phyloP scores from a whole-genome alignment of 371 early-diverging fungal species.

The Mucor circinelloides region DNA sequence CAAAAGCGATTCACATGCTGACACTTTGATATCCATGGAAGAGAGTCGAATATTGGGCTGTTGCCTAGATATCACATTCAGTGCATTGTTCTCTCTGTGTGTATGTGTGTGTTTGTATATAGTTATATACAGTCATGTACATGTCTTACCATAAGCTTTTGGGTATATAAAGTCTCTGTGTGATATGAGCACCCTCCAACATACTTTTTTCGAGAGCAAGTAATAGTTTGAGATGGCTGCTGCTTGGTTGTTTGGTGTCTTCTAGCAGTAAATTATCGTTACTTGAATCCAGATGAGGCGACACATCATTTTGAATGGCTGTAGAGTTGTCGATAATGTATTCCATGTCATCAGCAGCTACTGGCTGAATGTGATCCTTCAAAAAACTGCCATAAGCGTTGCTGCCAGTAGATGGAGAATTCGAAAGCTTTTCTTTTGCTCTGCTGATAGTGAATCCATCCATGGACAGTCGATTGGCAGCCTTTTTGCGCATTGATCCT shows the following conservation, averaged over 20 bases:
- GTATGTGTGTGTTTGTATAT: not conserved
- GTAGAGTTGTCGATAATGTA: not conserved
- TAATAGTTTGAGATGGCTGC: conserved; percentile 31
- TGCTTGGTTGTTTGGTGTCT: not conserved
- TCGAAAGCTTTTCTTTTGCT: conserved; percentile 13
- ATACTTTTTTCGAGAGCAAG: conserved; percentile 51
- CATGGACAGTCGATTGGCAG: conserved; percentile 34
- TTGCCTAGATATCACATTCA: conserved; percentile 19
- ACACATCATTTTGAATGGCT: not conserved
- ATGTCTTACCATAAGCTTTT: conserved; percentile 53
- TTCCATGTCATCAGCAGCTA: not conserved
- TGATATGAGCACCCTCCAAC: conserved; percentile 55
- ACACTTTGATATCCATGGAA: conserved; percentile 57
- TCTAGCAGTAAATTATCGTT: not conserved
- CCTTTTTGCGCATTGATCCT: conserved; percentile 36
- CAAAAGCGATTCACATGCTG: conserved; percentile 50
- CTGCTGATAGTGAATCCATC: conserved; percentile 30
- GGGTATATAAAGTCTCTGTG: conserved; percentile 60
- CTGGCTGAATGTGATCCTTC: conserved; percentile 14
- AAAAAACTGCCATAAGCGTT: conserved; percentile 14
- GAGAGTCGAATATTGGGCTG: conserved; percentile 54
- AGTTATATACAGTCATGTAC: not conserved
- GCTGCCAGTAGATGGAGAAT: not conserved
- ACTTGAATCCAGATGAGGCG: not conserved
- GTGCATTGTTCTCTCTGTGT: not conserved